Evolutionary conservation across 2,329 filamentous ascomycete species (phyloP).

Genomic region (Gnomoniopsis sp.): DNA sequence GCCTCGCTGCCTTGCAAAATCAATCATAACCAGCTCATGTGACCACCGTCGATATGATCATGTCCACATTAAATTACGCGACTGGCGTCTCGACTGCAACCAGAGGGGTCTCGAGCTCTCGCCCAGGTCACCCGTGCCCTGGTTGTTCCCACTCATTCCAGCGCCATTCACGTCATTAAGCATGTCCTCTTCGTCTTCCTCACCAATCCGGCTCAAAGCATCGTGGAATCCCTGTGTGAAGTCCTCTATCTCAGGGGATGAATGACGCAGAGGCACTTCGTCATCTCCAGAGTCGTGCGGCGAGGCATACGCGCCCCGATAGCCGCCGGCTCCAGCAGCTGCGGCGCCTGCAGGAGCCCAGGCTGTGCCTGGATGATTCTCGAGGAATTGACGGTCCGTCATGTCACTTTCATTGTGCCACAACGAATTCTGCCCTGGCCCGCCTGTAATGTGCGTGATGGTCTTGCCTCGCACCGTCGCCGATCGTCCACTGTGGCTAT

Average conservation of each 20-base stretch:
- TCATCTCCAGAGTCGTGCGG: slow-evolving; percentile 26
- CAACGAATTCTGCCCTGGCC: slow-evolving; percentile 3
- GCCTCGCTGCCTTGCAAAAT: background rate
- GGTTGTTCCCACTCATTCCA: slow-evolving; percentile 11
- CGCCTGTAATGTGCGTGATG: slow-evolving; percentile 17
- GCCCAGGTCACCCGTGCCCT: slow-evolving; percentile 13
- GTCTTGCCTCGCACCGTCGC: slow-evolving; percentile 11
- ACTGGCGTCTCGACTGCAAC: slow-evolving; percentile 51
- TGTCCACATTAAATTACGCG: slow-evolving; percentile 46
- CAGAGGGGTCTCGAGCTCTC: slow-evolving; percentile 38
- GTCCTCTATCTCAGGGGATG: slow-evolving; percentile 40
- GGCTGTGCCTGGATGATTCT: slow-evolving; percentile 16
- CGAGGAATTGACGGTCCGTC: slow-evolving; percentile 20
- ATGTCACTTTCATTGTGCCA: slow-evolving; percentile 9
- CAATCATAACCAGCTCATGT: background rate
- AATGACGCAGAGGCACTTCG: slow-evolving; percentile 33
- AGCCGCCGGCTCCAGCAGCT: slow-evolving; percentile 2
- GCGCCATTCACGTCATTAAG: slow-evolving; percentile 8
- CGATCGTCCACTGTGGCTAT: background rate
- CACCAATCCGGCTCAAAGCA: slow-evolving; percentile 35
- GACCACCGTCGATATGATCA: slow-evolving; percentile 23
- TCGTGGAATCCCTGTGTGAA: slow-evolving; percentile 41
- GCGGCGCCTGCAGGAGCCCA: slow-evolving; percentile 19
- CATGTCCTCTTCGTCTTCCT: slow-evolving; percentile 34
- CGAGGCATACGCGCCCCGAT: slow-evolving; percentile 13